Percentiles rank a stretch among this genome's conserved stretches.
Conservation (phyloP, 192 early-diverging fungal species). For the Piromyces finnis region DNA sequence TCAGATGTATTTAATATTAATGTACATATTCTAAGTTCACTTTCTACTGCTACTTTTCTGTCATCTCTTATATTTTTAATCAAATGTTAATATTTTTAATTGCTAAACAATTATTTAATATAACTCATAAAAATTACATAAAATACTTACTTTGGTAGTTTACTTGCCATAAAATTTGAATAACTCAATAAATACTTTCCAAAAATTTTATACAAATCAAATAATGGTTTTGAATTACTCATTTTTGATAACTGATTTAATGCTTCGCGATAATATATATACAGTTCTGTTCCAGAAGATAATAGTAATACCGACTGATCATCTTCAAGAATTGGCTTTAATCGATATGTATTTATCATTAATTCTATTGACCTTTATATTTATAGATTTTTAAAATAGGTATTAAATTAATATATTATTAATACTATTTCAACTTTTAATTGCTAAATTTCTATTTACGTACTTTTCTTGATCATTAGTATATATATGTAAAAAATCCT, state of each 20-base stretch:
- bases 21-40: slow-evolving; percentile 53
- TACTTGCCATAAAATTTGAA: slow-evolving; percentile 49
- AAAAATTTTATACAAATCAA: slow-evolving; percentile 67
- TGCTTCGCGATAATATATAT: slow-evolving; percentile 78
- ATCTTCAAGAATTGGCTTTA: slow-evolving; percentile 23
- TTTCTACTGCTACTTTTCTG: slow-evolving; percentile 32
- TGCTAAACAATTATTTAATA: no score
- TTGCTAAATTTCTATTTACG: slow-evolving; percentile 4
- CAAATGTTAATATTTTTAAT: no score
- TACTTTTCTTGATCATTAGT: slow-evolving; percentile 70
- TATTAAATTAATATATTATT: not conserved
- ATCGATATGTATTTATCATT: slow-evolving; percentile 32
- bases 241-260: slow-evolving; percentile 68
- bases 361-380: no score
- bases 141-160: slow-evolving; percentile 39
- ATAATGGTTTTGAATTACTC: slow-evolving; percentile 68
- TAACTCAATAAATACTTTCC: slow-evolving; percentile 64
- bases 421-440: not conserved
- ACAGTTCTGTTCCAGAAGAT: slow-evolving; percentile 77
- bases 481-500: slow-evolving; percentile 76
- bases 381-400: no score
- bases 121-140: no score
- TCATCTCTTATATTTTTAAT: slow-evolving; percentile 39
- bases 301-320: slow-evolving; percentile 45
- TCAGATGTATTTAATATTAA: slow-evolving; percentile 86